Evolutionary conservation across 1,284 basidiomycete genomes (phyloP).

Genomic region (Xerocomus nothofagi): DNA sequence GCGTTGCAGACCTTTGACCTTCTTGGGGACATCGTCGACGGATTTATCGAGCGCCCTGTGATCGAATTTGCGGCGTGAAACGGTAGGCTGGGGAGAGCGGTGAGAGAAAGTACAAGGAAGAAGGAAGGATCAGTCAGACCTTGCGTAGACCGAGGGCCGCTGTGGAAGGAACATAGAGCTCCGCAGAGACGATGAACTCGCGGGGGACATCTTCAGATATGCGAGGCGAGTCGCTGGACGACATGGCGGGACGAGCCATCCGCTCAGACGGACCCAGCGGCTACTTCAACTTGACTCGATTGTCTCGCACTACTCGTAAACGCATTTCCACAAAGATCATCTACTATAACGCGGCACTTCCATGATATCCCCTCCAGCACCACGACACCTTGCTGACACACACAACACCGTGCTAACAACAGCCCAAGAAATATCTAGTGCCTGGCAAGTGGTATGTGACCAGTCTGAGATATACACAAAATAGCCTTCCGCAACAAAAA

Average conservation of each 20-base stretch:
- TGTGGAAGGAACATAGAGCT: constrained; percentile 63
- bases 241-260: constrained; percentile 16
- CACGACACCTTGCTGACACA: background rate
- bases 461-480: constrained; percentile 17
- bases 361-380: constrained; percentile 10
- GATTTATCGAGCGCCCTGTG: constrained; percentile 51
- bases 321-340: background rate
- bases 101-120: constrained; percentile 1
- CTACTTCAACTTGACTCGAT: no score
- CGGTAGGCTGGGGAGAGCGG: constrained; percentile 27
- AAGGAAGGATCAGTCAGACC: constrained; percentile 38
- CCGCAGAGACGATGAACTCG: constrained; percentile 53
- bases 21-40: constrained; percentile 29
- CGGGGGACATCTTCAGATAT: constrained; percentile 16
- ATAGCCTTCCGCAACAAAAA: constrained; percentile 18
- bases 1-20: constrained; percentile 53
- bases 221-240: constrained; percentile 13
- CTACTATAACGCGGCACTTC: constrained; percentile 4
- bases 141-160: constrained; percentile 55
- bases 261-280: no score
- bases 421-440: constrained; percentile 16
- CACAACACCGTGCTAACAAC: constrained; percentile 19
- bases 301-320: no score
- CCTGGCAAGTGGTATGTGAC: constrained; percentile 1
- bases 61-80: constrained; percentile 52